Evolutionary conservation across 345 rosid species (phyloP).

Genomic region (Salix purpurea): DNA sequence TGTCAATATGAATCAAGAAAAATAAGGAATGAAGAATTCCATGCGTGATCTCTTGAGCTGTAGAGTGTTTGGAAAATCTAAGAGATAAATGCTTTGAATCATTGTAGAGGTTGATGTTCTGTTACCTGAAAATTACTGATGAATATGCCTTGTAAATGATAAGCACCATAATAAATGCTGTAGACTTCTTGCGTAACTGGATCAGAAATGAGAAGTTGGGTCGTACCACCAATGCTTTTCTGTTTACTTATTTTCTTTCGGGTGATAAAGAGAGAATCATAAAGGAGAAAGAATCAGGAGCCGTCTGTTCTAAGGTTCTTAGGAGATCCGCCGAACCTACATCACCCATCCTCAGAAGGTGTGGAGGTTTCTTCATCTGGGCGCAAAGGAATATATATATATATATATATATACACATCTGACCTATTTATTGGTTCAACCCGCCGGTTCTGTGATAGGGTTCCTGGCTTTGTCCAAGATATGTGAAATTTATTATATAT

Average conservation of each 20-base stretch:
- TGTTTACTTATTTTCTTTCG: constrained; percentile 13
- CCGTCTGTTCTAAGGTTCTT: constrained; percentile 30
- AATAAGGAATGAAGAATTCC: background rate
- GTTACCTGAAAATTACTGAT: background rate
- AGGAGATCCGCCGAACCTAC: constrained; percentile 29
- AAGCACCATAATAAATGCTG: background rate
- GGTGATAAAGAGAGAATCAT: constrained; percentile 14
- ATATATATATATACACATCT: too few species aligned
- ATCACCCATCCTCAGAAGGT: too few species aligned
- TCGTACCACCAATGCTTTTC: background rate
- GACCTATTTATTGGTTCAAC: too few species aligned
- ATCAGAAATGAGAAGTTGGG: background rate
- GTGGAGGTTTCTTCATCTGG: constrained; percentile 27
- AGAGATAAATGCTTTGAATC: background rate
- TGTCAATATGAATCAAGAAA: background rate
- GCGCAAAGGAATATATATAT: constrained; percentile 13
- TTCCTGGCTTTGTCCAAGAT: too few species aligned
- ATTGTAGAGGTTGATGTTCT: background rate
- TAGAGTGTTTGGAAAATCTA: background rate
- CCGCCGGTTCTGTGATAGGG: too few species aligned
- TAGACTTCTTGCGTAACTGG: background rate
- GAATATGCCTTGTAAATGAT: background rate
- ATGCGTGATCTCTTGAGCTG: background rate
- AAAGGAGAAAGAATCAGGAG: constrained; percentile 39
- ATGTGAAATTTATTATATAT: too few species aligned